Evolutionary conservation across 495 filamentous ascomycete species (phyloP).

Genomic region (Amphirosellinia nigrospora): DNA sequence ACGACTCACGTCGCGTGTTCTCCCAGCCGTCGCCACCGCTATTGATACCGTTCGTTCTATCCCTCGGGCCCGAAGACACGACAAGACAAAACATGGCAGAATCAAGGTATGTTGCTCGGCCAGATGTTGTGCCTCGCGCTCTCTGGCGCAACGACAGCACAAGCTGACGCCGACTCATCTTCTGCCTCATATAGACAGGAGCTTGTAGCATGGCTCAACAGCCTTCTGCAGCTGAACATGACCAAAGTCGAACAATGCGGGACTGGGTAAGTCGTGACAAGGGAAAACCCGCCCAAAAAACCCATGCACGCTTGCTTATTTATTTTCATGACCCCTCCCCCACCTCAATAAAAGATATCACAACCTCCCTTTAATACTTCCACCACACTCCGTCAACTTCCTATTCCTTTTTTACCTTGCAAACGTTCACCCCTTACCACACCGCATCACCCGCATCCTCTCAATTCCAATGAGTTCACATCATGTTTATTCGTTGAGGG

Average conservation of each 20-base stretch:
- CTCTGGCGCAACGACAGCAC: not conserved
- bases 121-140: not conserved
- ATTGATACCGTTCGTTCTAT: not conserved
- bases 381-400: not conserved
- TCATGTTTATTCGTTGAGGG: not conserved
- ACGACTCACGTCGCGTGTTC: not conserved
- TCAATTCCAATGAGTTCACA: not conserved
- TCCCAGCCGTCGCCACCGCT: not conserved
- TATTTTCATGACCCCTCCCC: slow-evolving; percentile 42
- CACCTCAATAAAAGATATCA: slow-evolving; percentile 31
- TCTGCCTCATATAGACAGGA: slow-evolving; percentile 75
- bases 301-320: slow-evolving; percentile 21
- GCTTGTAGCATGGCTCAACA: slow-evolving; percentile 95
- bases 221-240: slow-evolving; percentile 94
- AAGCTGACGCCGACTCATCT: not conserved
- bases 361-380: not conserved
- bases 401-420: not conserved
- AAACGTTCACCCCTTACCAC: not conserved
- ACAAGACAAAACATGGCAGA: slow-evolving; percentile 24
- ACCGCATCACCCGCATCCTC: not conserved
- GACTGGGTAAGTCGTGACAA: slow-evolving; percentile 78
- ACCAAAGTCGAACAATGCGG: slow-evolving; percentile 99
- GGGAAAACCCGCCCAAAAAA: no score
- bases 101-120: slow-evolving; percentile 21
- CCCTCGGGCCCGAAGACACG: no score